phyloP scores from a whole-genome alignment of 495 filamentous ascomycete genomes.

The Trichoderma virens region DNA sequence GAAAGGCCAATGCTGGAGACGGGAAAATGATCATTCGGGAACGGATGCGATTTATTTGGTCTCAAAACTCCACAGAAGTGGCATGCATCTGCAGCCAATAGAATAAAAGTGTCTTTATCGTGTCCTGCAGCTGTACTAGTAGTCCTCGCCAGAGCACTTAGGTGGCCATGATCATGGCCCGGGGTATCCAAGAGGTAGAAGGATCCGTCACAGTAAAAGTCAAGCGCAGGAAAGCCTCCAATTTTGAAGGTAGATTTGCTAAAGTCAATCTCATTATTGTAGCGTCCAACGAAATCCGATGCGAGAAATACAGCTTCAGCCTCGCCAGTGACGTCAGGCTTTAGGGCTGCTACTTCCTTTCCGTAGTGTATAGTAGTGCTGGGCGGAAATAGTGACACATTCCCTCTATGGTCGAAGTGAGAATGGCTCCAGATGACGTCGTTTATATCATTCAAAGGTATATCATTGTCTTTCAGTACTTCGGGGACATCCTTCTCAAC shows the following conservation, averaged over 20 bases:
- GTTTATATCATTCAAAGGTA: slow-evolving; percentile 41
- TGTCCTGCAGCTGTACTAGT: slow-evolving; percentile 18
- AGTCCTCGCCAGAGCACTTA: slow-evolving; percentile 47
- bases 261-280: slow-evolving; percentile 41
- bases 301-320: slow-evolving; percentile 34
- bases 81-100: slow-evolving; percentile 48
- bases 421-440: slow-evolving; percentile 52
- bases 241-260: slow-evolving; percentile 26
- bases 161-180: slow-evolving; percentile 51
- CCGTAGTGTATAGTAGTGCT: slow-evolving; percentile 48
- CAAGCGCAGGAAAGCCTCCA: slow-evolving; percentile 43
- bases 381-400: slow-evolving; percentile 42
- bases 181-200: slow-evolving; percentile 52
- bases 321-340: slow-evolving; percentile 46
- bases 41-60: slow-evolving; percentile 31
- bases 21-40: slow-evolving; percentile 27
- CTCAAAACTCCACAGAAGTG: slow-evolving; percentile 48
- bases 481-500: slow-evolving; percentile 44
- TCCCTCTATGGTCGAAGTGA: slow-evolving; percentile 57
- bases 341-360: slow-evolving; percentile 37
- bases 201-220: slow-evolving; percentile 55
- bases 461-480: slow-evolving; percentile 38
- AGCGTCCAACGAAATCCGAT: slow-evolving; percentile 32
- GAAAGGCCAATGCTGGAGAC: background rate
- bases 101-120: slow-evolving; percentile 39